Evolutionary conservation across 352 stramenopile species (phyloP).

Genomic region (Pythium myriotylum): DNA sequence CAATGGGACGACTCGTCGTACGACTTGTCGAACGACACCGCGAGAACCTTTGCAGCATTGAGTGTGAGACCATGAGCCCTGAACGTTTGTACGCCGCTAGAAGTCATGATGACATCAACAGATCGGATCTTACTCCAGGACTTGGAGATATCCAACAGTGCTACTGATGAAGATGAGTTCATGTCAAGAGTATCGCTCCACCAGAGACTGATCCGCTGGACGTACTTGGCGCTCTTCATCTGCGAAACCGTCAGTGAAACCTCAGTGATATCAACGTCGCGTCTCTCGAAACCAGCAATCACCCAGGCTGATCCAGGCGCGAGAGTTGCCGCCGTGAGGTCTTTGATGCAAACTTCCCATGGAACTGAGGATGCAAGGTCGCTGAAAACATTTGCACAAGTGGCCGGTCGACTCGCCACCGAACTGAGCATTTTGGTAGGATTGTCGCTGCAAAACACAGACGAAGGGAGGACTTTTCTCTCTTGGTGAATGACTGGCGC

Average conservation of each 20-base stretch:
- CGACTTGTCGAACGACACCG: slow-evolving; percentile 54
- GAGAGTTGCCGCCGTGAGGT: slow-evolving; percentile 32
- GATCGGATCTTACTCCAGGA: slow-evolving; percentile 44
- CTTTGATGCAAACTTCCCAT: slow-evolving; percentile 50
- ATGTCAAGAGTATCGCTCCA: slow-evolving; percentile 34
- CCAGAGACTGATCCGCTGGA: slow-evolving; percentile 51
- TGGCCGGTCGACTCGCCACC: background rate
- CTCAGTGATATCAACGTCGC: slow-evolving; percentile 37
- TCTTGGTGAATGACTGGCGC: slow-evolving; percentile 38
- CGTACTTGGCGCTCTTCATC: slow-evolving; percentile 49
- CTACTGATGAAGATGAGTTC: slow-evolving; percentile 4
- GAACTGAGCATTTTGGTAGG: slow-evolving; percentile 18
- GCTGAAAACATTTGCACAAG: slow-evolving; percentile 13
- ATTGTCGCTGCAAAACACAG: slow-evolving; percentile 41
- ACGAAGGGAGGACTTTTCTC: slow-evolving; percentile 25
- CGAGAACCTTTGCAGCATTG: slow-evolving; percentile 28
- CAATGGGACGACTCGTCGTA: slow-evolving; percentile 55
- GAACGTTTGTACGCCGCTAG: slow-evolving; percentile 41
- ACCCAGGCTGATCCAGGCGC: slow-evolving; percentile 55
- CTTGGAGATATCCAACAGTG: slow-evolving; percentile 36
- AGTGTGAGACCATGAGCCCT: slow-evolving; percentile 32
- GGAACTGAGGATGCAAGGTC: background rate
- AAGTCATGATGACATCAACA: slow-evolving; percentile 46
- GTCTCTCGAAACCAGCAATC: slow-evolving; percentile 46
- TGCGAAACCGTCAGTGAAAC: slow-evolving; percentile 44